These are phyloP conservation scores for Nyssa sinensis DNA, from an alignment of 148 eudicot genomes.

Conservation along the genomic window DNA sequence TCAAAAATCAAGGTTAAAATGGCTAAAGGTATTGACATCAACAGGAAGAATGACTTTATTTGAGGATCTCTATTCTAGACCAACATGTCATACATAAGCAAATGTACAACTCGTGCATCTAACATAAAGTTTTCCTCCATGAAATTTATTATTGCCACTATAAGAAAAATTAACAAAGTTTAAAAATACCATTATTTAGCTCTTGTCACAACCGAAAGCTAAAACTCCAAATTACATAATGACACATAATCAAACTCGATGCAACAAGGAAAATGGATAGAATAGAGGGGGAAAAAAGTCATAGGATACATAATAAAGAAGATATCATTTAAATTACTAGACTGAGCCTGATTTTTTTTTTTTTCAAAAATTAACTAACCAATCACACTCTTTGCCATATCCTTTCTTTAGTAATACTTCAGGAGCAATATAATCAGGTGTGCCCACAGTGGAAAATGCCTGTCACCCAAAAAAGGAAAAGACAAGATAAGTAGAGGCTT, in stretches of 20 bases:
- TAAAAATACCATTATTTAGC: neutral
- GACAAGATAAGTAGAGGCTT: neutral
- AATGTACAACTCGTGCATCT: neutral
- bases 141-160: neutral
- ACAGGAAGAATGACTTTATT: neutral
- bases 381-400: conserved; percentile 68
- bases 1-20: neutral
- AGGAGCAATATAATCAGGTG: conserved; percentile 81
- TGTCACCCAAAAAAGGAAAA: conserved; percentile 19
- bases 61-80: neutral
- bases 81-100: neutral
- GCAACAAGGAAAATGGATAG: neutral
- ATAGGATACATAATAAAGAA: neutral
- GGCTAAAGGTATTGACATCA: neutral
- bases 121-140: no score
- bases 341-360: neutral
- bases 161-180: neutral
- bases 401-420: conserved; percentile 64
- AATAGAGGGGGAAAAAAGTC: neutral
- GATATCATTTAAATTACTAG: neutral
- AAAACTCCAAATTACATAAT: no score
- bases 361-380: conserved; percentile 51
- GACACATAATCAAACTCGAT: neutral
- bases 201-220: neutral
- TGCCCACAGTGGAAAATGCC: conserved; percentile 84